Conservation (phyloP, 371 early-diverging fungal genomes). For the Rhizopus arrhizus region DNA sequence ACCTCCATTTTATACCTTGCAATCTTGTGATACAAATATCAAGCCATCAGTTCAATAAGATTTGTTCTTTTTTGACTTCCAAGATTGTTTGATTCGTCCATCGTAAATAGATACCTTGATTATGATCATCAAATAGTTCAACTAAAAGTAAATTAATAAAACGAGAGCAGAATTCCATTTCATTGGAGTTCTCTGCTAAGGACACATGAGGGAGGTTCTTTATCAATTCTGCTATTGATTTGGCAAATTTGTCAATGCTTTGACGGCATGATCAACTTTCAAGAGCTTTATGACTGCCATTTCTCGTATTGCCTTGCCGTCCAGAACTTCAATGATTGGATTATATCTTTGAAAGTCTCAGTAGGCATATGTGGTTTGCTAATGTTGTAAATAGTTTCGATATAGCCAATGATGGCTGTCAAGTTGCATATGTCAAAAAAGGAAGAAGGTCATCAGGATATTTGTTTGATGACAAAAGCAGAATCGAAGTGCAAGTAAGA, state of each 20-base stretch:
- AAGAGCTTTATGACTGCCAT: conserved; percentile 9
- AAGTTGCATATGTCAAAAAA: conserved; percentile 16
- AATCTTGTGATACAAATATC: conserved; percentile 12
- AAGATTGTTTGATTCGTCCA: conserved; percentile 14
- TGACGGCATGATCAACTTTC: conserved; percentile 7
- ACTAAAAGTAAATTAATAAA: conserved; percentile 8
- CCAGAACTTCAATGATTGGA: conserved; percentile 10
- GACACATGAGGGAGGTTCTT: conserved; percentile 14
- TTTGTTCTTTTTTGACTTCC: conserved; percentile 10
- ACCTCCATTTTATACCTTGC: conserved; percentile 18
- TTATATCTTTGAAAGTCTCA: conserved; percentile 12
- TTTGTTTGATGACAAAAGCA: conserved; percentile 12
- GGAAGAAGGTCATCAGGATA: conserved; percentile 16
- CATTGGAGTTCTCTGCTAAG: conserved; percentile 14
- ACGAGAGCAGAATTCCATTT: conserved; percentile 16
- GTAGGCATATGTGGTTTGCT: conserved; percentile 14
- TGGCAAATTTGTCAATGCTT: conserved; percentile 13
- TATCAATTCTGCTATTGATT: conserved; percentile 14
- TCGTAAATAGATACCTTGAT: conserved; percentile 13
- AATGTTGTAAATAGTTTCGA: conserved; percentile 11
- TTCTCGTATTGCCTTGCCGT: conserved; percentile 5
- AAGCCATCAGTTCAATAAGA: conserved; percentile 14
- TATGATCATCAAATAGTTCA: conserved; percentile 13
- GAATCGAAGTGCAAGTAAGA: conserved; percentile 5
- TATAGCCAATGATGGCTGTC: conserved; percentile 9